Evolutionary conservation across 2,329 filamentous ascomycete genomes (phyloP), one percentile per base, ranked within the genome.

Genomic region (Aspergillus candidus): DNA sequence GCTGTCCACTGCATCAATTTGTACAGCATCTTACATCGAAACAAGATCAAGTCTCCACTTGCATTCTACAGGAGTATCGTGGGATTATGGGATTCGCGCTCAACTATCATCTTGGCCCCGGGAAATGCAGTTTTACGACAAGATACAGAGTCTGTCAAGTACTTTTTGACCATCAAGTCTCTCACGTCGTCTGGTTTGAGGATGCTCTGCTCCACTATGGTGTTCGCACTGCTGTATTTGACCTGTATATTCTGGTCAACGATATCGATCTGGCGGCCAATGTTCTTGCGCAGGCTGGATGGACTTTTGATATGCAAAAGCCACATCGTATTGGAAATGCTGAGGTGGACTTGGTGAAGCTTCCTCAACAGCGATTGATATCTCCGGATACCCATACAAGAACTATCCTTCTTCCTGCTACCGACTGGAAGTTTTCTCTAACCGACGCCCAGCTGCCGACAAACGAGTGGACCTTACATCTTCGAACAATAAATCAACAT

Each of bases 361-460:
- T 47, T 31, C 46, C 44, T 30, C 46, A 49, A 39, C 32, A 35
- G 35, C 49, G 33, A 33, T 35, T 44, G 36, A 43, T 54, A 12
- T 39, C 44, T 11, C 40, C 38, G 2, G 41, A 49, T 48, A n/a
- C 37, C 17, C 17, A 39, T 15, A 41, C 38, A 18, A 38, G 18
- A 31, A 46, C 49, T 6, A 42, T 54, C 17, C 50, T 51, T 46
- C 52, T 54, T 40, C 47, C 40, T 14, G 47, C 52, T 22, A 31
- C 48, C 31, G 50, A 49, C 33, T 53, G 52, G 52, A 44, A 48
- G 38, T 48, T 52, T 43, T 40, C 47, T 18, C 39, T 48, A 12
- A 13, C 40, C 3, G 35, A 45, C 14, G 7, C 45, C 5, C 12
- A 11, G 2, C n/a, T 47, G 37, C 40, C 5, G 35, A 45, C 11